Percentiles rank a stretch among this genome's conserved stretches.
phyloP scores from a whole-genome alignment of 2,329 filamentous ascomycete species.

The Ophiocordyceps unilateralis region DNA sequence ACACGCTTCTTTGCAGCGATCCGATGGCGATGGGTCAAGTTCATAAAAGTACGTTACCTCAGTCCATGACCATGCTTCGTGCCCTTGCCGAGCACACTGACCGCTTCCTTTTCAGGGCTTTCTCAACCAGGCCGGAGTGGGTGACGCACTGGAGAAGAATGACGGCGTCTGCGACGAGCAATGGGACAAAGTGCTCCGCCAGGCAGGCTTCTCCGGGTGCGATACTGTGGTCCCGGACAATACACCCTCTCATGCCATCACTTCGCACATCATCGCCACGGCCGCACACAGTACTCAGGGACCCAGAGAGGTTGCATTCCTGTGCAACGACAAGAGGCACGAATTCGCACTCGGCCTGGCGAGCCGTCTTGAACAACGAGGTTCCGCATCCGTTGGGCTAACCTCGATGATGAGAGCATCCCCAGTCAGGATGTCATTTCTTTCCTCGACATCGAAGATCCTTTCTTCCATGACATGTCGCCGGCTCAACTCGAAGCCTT shows the following conservation, averaged over 20 bases:
- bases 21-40: too few species aligned
- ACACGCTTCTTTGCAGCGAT: too few species aligned
- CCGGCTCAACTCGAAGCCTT: conserved; percentile 3
- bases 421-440: conserved; percentile 3
- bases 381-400: conserved; percentile 1
- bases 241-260: background rate
- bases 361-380: background rate
- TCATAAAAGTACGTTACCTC: too few species aligned
- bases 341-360: conserved; percentile 2
- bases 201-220: conserved; percentile 7
- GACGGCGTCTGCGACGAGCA: conserved; percentile 7
- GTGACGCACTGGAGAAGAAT: conserved; percentile 12
- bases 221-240: conserved; percentile 1
- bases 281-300: background rate
- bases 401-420: background rate
- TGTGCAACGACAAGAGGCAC: conserved; percentile 2
- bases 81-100: too few species aligned
- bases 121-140: conserved; percentile 18
- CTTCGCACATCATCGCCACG: background rate
- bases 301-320: background rate
- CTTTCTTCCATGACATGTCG: conserved; percentile 4
- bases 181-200: conserved; percentile 11
- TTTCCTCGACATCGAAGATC: conserved; percentile 4
- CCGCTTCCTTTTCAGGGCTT: conserved; percentile 3
- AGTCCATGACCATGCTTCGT: too few species aligned